These are phyloP conservation scores for Cutaneotrichosporon daszewskae DNA, from an alignment of 1,284 basidiomycete species.

Conservation along the genomic window DNA sequence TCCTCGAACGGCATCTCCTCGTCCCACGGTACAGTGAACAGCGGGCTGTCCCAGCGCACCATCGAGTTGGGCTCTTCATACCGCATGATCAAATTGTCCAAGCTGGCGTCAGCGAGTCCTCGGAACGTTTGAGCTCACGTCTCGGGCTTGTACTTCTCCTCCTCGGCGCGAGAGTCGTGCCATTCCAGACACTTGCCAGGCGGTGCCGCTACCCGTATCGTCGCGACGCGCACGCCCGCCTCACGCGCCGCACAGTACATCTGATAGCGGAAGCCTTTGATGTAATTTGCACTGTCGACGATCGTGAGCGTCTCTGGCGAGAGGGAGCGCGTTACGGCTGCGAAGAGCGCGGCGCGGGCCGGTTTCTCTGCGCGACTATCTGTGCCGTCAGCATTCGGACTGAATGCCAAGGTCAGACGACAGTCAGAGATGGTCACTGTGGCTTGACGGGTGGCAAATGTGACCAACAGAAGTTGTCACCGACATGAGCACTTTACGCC, in stretches of 20 bases:
- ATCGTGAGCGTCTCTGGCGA: slow-evolving; percentile 71
- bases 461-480: background rate
- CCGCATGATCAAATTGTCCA: slow-evolving; percentile 81
- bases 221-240: slow-evolving; percentile 75
- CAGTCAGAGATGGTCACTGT: too few relatives aligned
- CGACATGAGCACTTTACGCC: too few relatives aligned
- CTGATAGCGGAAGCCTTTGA: slow-evolving; percentile 95
- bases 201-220: slow-evolving; percentile 74
- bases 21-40: slow-evolving; percentile 75
- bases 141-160: slow-evolving; percentile 57
- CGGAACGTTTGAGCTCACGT: slow-evolving; percentile 56
- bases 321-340: slow-evolving; percentile 72
- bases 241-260: slow-evolving; percentile 94
- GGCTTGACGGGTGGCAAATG: background rate
- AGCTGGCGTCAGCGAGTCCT: slow-evolving; percentile 50
- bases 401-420: slow-evolving; percentile 5
- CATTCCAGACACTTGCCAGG: slow-evolving; percentile 71
- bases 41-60: slow-evolving; percentile 93
- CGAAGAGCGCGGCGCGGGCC: slow-evolving; percentile 79
- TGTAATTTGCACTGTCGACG: slow-evolving; percentile 88
- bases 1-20: slow-evolving; percentile 61
- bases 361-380: slow-evolving; percentile 82
- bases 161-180: slow-evolving; percentile 54
- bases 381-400: slow-evolving; percentile 47
- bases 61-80: slow-evolving; percentile 96